Conservation (phyloP, 2,329 filamentous ascomycete genomes). For the Westerdykella aurantiaca region DNA sequence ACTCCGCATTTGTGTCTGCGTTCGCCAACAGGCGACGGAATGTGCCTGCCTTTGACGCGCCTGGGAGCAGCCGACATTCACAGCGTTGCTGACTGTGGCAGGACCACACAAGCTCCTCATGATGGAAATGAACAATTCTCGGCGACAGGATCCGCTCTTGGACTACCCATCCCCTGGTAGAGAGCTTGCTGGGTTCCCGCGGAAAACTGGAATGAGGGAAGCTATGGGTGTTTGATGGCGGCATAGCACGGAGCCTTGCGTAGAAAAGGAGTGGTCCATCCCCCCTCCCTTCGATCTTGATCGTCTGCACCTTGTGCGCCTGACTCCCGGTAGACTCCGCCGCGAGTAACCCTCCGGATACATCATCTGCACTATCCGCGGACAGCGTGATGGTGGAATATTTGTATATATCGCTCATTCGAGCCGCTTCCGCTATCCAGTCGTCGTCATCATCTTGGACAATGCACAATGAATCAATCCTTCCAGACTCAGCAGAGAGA, state of each 20-base stretch:
- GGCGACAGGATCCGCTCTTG: not conserved
- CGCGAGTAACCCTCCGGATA: not conserved
- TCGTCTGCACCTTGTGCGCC: not conserved
- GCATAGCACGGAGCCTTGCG: not conserved
- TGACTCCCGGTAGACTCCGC: not conserved
- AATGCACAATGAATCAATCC: constrained; percentile 3
- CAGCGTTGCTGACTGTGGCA: not conserved
- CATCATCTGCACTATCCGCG: not conserved
- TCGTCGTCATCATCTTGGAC: constrained; percentile 32
- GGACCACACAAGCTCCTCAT: not conserved
- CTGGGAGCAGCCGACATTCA: not conserved
- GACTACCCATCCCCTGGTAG: not conserved
- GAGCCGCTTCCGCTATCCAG: constrained; percentile 31
- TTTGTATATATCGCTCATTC: constrained; percentile 15
- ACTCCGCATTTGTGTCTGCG: not conserved
- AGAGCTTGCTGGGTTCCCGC: not conserved
- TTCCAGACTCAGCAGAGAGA: not conserved
- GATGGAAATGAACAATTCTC: not conserved
- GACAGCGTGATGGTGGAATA: constrained; percentile 1
- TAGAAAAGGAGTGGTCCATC: not conserved
- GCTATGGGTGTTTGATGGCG: not conserved
- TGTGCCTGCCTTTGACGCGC: not conserved
- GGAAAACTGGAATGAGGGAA: not conserved
- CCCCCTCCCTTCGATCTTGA: not conserved
- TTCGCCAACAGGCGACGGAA: not conserved